These are phyloP conservation scores for Candida hispaniensis DNA, from an alignment of 805 yeast species.

Conservation along the genomic window DNA sequence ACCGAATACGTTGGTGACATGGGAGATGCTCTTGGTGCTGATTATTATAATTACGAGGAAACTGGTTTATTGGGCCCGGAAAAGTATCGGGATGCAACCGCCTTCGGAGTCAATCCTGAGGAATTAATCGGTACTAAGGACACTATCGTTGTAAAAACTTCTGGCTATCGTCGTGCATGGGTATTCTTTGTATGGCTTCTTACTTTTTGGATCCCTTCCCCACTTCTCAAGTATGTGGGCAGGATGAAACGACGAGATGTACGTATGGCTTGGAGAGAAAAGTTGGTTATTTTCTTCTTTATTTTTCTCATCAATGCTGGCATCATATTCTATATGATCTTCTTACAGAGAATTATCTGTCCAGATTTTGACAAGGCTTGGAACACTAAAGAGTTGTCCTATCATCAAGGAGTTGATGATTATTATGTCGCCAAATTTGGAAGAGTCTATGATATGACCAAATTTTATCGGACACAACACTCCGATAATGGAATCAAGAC, in stretches of 20 bases:
- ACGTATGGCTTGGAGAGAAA: constrained; percentile 36
- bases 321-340: constrained; percentile 35
- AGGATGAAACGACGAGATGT: constrained; percentile 34
- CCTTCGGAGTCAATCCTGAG: constrained; percentile 25
- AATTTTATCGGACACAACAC: constrained; percentile 33
- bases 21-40: constrained; percentile 1
- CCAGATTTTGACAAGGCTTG: constrained; percentile 35
- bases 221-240: constrained; percentile 27
- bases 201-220: constrained; percentile 35
- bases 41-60: constrained; percentile 24
- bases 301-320: constrained; percentile 31
- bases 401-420: constrained; percentile 31
- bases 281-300: constrained; percentile 30
- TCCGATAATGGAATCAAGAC: constrained; percentile 32
- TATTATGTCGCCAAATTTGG: constrained; percentile 34
- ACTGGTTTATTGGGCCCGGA: constrained; percentile 19
- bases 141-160: constrained; percentile 26
- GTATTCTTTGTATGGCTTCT: constrained; percentile 32
- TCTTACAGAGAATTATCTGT: constrained; percentile 31
- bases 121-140: constrained; percentile 25
- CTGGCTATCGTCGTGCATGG: constrained; percentile 30
- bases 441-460: constrained; percentile 33
- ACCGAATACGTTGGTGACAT: constrained; percentile 4
- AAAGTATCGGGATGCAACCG: constrained; percentile 22
- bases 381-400: constrained; percentile 29